Percentiles rank a stretch among this genome's conserved stretches.
Evolutionary conservation across 441 rosid genomes (phyloP).

Genomic region (Euphorbia corollata): DNA sequence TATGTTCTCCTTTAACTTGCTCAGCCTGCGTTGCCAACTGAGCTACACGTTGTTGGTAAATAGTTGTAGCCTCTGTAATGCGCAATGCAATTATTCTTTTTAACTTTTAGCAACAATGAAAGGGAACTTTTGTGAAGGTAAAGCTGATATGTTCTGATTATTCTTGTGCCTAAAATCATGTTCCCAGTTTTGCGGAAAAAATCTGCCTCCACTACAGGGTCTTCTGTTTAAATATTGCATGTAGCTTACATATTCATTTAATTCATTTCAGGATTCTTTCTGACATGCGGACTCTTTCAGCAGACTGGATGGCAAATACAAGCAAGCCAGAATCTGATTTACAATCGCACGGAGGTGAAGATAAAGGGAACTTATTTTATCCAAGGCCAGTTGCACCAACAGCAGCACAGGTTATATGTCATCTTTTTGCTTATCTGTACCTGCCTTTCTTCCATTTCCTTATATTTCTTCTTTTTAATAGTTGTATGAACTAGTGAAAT

Average conservation of each 20-base stretch:
- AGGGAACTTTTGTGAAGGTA: neutral
- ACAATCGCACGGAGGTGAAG: constrained; percentile 79
- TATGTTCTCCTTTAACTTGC: too few species aligned
- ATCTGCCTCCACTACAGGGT: neutral
- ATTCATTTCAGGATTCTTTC: constrained; percentile 84
- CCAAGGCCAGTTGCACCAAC: constrained; percentile 99
- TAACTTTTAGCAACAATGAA: too few species aligned
- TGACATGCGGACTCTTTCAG: constrained; percentile 99
- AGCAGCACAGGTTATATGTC: constrained; percentile 71
- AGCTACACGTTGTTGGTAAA: too few species aligned
- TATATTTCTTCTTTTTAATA: constrained; percentile 1
- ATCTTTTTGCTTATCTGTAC: neutral
- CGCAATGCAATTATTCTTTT: too few species aligned
- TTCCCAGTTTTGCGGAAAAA: constrained; percentile 9
- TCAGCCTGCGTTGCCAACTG: too few species aligned
- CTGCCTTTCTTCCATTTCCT: neutral
- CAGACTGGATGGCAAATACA: constrained; percentile 99
- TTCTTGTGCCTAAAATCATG: constrained; percentile 7
- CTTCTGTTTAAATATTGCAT: neutral
- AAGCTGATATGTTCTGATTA: constrained; percentile 1
- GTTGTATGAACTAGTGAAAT: neutral
- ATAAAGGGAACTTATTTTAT: constrained; percentile 69
- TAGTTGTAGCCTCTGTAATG: too few species aligned
- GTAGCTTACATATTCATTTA: constrained; percentile 22
- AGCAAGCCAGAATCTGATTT: constrained; percentile 72